A percentile compares a stretch with the other conserved stretches of the same genome.
phyloP scores from a whole-genome alignment of 805 yeast species.

The Saturnispora kantuleensis region DNA sequence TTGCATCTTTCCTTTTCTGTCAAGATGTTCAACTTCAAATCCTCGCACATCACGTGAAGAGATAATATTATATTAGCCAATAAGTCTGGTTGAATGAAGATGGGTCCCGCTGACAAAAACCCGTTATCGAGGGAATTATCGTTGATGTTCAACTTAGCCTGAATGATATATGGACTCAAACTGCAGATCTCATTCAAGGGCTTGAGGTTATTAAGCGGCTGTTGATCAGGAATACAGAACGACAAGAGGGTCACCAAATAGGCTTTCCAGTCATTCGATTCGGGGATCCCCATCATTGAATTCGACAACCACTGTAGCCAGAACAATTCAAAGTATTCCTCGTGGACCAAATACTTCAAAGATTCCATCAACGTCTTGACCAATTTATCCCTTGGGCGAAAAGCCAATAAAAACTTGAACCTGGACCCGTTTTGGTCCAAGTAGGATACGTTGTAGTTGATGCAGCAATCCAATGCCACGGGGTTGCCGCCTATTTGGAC shows the following conservation, averaged over 20 bases:
- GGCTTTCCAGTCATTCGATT: slow-evolving; percentile 50
- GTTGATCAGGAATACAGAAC: slow-evolving; percentile 37
- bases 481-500: slow-evolving; percentile 21
- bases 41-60: slow-evolving; percentile 73
- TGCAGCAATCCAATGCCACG: slow-evolving; percentile 16
- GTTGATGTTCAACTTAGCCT: slow-evolving; percentile 13
- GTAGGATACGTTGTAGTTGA: slow-evolving; percentile 20
- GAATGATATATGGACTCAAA: slow-evolving; percentile 17
- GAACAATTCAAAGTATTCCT: slow-evolving; percentile 46
- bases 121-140: background rate
- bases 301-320: slow-evolving; percentile 58
- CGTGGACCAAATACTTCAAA: slow-evolving; percentile 46
- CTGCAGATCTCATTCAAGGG: slow-evolving; percentile 20
- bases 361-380: slow-evolving; percentile 39
- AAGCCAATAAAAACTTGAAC: slow-evolving; percentile 27
- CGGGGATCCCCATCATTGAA: slow-evolving; percentile 28
- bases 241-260: slow-evolving; percentile 43
- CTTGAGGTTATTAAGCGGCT: slow-evolving; percentile 15
- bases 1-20: slow-evolving; percentile 27
- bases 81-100: slow-evolving; percentile 29
- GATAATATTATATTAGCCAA: slow-evolving; percentile 57
- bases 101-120: background rate
- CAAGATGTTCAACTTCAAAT: slow-evolving; percentile 47
- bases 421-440: slow-evolving; percentile 16
- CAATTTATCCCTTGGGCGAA: slow-evolving; percentile 36